phyloP scores from a whole-genome alignment of 2,329 filamentous ascomycete genomes.

The Ascochyta lentis region DNA sequence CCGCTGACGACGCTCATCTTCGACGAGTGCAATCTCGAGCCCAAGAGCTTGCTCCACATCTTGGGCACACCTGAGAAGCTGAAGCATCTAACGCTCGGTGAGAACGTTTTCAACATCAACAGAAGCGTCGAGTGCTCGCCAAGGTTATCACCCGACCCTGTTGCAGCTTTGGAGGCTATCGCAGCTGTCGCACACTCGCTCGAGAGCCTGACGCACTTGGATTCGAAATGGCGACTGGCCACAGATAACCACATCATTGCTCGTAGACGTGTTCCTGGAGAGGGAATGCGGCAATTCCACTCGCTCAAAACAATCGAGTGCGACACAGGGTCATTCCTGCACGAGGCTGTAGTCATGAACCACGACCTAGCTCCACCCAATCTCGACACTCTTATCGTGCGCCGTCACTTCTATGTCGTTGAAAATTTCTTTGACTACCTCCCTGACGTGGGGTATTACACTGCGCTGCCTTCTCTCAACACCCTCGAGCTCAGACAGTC shows the following conservation, averaged over 20 bases:
- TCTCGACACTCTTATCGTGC: conserved; percentile 36
- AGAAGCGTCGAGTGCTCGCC: conserved; percentile 19
- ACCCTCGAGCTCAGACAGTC: conserved; percentile 40
- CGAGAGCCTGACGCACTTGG: conserved; percentile 35
- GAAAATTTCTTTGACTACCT: conserved; percentile 39
- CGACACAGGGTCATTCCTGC: conserved; percentile 41
- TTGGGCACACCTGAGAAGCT: conserved; percentile 38
- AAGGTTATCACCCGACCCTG: conserved; percentile 22
- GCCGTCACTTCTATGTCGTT: conserved; percentile 27
- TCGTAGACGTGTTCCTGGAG: conserved; percentile 26
- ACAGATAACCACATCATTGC: conserved; percentile 21
- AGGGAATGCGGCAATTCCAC: conserved; percentile 43
- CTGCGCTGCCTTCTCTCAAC: conserved; percentile 32
- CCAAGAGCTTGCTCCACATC: conserved; percentile 33
- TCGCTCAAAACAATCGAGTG: conserved; percentile 37
- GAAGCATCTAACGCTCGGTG: conserved; percentile 43
- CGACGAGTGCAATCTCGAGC: conserved; percentile 44
- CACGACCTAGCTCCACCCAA: conserved; percentile 38
- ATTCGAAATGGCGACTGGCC: conserved; percentile 32
- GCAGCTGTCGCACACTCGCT: conserved; percentile 40
- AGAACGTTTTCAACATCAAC: conserved; percentile 41
- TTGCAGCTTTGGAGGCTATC: conserved; percentile 34
- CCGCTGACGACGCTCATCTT: conserved; percentile 43
- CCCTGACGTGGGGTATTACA: conserved; percentile 35
- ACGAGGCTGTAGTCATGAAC: conserved; percentile 35